Base-by-base conservation (phyloP, 768 basidiomycete species). In the Hygrophoropsis aurantiaca region DNA sequence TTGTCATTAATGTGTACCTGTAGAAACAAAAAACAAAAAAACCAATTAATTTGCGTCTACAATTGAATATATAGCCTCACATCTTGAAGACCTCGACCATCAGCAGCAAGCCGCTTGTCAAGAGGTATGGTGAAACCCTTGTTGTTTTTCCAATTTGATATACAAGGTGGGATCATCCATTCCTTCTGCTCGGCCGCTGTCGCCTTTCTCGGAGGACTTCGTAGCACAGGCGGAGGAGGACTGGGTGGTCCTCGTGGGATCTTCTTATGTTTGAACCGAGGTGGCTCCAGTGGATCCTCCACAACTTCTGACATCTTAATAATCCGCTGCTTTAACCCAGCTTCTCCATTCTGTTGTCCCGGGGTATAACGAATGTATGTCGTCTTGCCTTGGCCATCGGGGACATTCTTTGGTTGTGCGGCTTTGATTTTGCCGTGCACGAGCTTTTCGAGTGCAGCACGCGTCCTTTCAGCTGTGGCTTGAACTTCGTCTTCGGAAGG, bases 131-230 rank as follows among this genome's bases (percentile, higher is more conserved):
- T 98, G 66, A 94, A 99, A 79, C 97, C 97, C 71, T 98, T 99
- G 83, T 98, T 97, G 75, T 99, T 99, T 75, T 99, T 99, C 97
- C 97, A 99, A 70, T 99, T 99, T 21, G 92, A 95, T 50, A 99
- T 97, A 66, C 95, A 98, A 15, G 97, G 97, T 15, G 97, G 97
- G 47, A 99, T 97, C 94, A 97, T 97, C 97, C 97, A 98, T 60
- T 98, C 97, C 71, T 98, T 99, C 72, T 97, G 95, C 63, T 99
- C 97, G 46, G 92, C 90, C 7, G 90, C 89, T 0, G 95, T 95
- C 3, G 94, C 94, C 60, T 97, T 94, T 45, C 97, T 78, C 5
- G 97, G 97, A 10, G 97, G 97, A 74, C 89, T 93, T 32, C 94
- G 84, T 30, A 99, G 72, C 2, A 98, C 91, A 15, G 97, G 97